Evolutionary conservation across 2,329 filamentous ascomycete genomes (phyloP).

Genomic region (Fusarium brevicatenulatum): DNA sequence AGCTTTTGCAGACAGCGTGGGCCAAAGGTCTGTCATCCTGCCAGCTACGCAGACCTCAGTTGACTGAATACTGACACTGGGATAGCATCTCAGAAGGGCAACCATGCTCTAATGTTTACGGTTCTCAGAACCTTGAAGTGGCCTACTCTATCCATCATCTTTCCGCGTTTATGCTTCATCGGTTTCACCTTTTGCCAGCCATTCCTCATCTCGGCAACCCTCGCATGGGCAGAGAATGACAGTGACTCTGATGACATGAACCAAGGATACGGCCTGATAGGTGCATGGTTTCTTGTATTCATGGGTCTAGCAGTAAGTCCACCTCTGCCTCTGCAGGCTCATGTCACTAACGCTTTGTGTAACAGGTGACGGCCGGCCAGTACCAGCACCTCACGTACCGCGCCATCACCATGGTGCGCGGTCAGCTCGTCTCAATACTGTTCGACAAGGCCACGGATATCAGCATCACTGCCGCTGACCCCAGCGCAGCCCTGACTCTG

Average conservation of each 20-base stretch:
- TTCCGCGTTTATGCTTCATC: conserved; percentile 32
- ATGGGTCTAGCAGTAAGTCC: conserved; percentile 22
- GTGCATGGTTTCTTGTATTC: conserved; percentile 33
- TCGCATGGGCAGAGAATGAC: conserved; percentile 7
- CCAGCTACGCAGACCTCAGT: rapidly evolving
- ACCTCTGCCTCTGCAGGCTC: rapidly evolving
- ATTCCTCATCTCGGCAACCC: conserved; percentile 33
- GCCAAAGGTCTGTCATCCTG: not conserved
- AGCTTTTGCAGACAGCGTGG: conserved; percentile 19
- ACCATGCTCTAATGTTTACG: conserved; percentile 6
- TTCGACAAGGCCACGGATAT: conserved; percentile 45
- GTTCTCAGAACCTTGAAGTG: conserved; percentile 15
- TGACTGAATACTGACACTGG: not conserved
- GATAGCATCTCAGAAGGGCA: conserved; percentile 5
- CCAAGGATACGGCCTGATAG: conserved; percentile 35
- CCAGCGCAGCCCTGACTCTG: conserved; percentile 53
- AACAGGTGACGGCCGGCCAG: conserved; percentile 17
- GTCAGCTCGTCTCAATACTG: conserved; percentile 42
- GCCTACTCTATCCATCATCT: conserved; percentile 12
- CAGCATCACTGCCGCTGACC: conserved; percentile 45
- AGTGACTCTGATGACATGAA: conserved; percentile 9
- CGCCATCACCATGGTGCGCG: conserved; percentile 46
- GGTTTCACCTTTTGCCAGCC: conserved; percentile 36
- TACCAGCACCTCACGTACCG: conserved; percentile 42
- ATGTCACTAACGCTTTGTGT: not conserved